Evolutionary conservation across 208 protist species (phyloP), one percentile per base, ranked within the genome.

Genomic region (Novymonas esmeraldas): DNA sequence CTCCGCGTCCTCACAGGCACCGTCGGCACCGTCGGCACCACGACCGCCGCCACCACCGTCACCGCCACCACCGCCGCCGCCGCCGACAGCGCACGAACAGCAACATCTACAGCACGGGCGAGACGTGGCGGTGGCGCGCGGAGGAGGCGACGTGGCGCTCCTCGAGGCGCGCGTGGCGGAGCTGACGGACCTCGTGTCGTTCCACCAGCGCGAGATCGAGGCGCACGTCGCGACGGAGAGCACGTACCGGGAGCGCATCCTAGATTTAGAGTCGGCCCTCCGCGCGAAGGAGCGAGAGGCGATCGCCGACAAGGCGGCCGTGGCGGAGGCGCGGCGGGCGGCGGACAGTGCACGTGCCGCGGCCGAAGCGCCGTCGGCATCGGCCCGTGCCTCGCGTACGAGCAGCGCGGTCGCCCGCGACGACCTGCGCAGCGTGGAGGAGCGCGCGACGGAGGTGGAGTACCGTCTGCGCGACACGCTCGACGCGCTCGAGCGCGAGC

Each of bases 121-220:
- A 22, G n/a, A 11, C 1, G 2, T 22, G 18, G 13, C 16, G 28
- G 33, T n/a, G 33, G 26, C 6, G 13, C 54, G 18, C 9, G 11
- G 31, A 26, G 20, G 22, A 14, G 18, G 6, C 39, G 34, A 46
- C 26, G 41, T 80, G 24, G 57, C 59, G 26, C n/a, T 84, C 24
- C 62, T 74, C 6, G 64, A 64, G 28, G 54, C 70, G 46, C 77
- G 77, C 14, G 68, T 77, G 14, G 13, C 34, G 6, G 73, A 76
- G 60, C 54, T 87, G 28, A 52, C 78, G 13, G 76, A 82, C 33
- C 67, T 87, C 39, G 69, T 87, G 0, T 41, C 65, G 31, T 70
- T 76, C 29, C 84, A 91, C 45, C 88, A 94, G 49, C 38, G 50
- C 2, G 84, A 91, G 39, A 85, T 90, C 16, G 64, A 76, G 16